phyloP scores from a whole-genome alignment of 306 rosid species.

The Bauhinia variegata region DNA sequence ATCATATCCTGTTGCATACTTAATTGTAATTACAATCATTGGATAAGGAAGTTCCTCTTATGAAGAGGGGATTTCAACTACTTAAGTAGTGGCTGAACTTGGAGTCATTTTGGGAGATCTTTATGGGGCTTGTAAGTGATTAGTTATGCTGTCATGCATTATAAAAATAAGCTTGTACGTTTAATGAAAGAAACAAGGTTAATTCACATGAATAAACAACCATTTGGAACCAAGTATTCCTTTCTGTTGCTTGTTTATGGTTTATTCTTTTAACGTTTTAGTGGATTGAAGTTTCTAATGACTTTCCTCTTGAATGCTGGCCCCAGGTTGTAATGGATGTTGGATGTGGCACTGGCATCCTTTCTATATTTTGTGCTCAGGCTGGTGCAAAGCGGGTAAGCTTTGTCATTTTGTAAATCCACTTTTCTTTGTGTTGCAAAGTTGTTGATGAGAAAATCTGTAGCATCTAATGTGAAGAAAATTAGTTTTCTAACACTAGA shows the following conservation, averaged over 20 bases:
- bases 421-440: not conserved
- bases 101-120: not conserved
- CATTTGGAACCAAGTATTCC: constrained; percentile 15
- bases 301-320: constrained; percentile 24
- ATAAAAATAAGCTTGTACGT: not conserved
- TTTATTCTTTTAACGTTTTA: constrained; percentile 9
- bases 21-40: not conserved
- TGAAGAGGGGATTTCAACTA: not conserved
- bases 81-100: not conserved
- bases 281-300: constrained; percentile 16
- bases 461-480: too few species aligned
- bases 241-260: constrained; percentile 16
- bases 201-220: not conserved
- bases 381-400: constrained; percentile 97
- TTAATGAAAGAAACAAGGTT: constrained; percentile 12
- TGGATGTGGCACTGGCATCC: constrained; percentile 97
- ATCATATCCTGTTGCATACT: constrained; percentile 4
- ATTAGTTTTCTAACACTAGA: not conserved
- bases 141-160: not conserved
- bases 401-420: constrained; percentile 19
- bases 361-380: constrained; percentile 96
- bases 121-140: constrained; percentile 16
- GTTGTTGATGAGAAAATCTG: not conserved
- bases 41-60: constrained; percentile 1
- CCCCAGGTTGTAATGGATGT: constrained; percentile 94